Evolutionary conservation across 805 yeast genomes (phyloP).

Genomic region (Wickerhamomyces tratensis): DNA sequence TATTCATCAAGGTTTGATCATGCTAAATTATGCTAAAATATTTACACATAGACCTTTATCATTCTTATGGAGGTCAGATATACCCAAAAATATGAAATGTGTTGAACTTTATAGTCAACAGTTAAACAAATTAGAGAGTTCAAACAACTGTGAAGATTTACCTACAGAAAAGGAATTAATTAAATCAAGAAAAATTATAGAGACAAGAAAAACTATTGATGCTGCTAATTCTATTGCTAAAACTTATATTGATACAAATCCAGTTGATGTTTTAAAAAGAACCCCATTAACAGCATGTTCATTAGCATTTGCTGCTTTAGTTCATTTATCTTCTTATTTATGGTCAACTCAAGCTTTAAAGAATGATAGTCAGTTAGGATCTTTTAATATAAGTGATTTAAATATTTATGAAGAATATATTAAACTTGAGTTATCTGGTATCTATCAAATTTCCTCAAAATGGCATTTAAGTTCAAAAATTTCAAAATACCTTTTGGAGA

Average conservation of each 20-base stretch:
- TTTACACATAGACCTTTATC: slow-evolving; percentile 46
- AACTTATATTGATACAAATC: slow-evolving; percentile 36
- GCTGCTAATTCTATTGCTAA: slow-evolving; percentile 41
- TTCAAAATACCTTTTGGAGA: slow-evolving; percentile 36
- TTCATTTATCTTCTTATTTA: slow-evolving; percentile 41
- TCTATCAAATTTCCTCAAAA: slow-evolving; percentile 38
- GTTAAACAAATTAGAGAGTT: slow-evolving; percentile 15
- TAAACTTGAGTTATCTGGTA: slow-evolving; percentile 38
- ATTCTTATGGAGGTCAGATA: slow-evolving; percentile 39
- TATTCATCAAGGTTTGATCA: slow-evolving; percentile 37
- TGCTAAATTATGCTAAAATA: slow-evolving; percentile 42
- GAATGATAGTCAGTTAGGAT: background rate
- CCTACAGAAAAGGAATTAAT: slow-evolving; percentile 22
- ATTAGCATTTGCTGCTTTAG: slow-evolving; percentile 40
- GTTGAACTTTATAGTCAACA: slow-evolving; percentile 16
- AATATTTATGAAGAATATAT: slow-evolving; percentile 37
- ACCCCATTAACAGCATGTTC: slow-evolving; percentile 46
- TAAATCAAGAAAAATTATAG: slow-evolving; percentile 37
- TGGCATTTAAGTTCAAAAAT: slow-evolving; percentile 41
- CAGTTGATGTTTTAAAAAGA: slow-evolving; percentile 31
- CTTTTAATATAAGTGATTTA: slow-evolving; percentile 25
- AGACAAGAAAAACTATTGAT: slow-evolving; percentile 43
- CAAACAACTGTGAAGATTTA: slow-evolving; percentile 21
- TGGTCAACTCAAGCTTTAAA: slow-evolving; percentile 32
- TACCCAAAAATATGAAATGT: slow-evolving; percentile 31